Conservation (phyloP, 768 basidiomycete genomes). For the Boletus subparvulus region DNA sequence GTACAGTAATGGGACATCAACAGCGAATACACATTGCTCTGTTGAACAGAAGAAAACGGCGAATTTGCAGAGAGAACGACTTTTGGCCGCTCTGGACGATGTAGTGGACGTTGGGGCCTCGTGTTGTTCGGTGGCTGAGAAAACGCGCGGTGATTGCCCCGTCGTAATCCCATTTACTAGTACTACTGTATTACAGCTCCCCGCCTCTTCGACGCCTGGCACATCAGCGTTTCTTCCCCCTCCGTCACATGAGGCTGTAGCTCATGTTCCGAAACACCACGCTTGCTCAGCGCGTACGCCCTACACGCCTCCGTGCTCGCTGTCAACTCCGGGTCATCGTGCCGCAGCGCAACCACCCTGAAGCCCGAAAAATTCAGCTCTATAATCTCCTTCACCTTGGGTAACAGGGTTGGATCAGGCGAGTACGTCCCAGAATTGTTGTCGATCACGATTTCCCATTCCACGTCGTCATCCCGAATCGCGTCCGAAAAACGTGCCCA, state of each 20-base stretch:
- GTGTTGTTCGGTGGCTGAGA: conserved; percentile 37
- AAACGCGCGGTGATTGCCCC: conserved; percentile 35
- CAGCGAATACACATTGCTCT: conserved; percentile 22
- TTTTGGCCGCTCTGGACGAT: conserved; percentile 8
- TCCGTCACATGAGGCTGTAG: conserved; percentile 59
- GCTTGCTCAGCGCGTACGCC: conserved; percentile 56
- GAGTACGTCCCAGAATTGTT: conserved; percentile 87
- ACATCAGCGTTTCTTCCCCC: conserved; percentile 54
- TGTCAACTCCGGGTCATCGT: conserved; percentile 53
- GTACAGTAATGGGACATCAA: conserved; percentile 28
- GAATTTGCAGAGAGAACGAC: conserved; percentile 4
- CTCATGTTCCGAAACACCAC: conserved; percentile 61
- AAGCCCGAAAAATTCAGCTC: conserved; percentile 76
- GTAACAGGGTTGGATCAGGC: conserved; percentile 63
- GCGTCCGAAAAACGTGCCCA: conserved; percentile 63
- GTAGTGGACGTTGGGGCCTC: conserved; percentile 26
- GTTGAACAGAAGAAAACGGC: conserved; percentile 7
- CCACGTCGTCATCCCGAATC: conserved; percentile 51
- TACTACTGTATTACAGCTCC: background rate
- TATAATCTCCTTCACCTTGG: conserved; percentile 57
- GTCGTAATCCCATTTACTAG: conserved; percentile 22
- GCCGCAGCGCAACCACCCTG: conserved; percentile 51
- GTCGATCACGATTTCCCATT: conserved; percentile 84
- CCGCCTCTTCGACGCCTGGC: conserved; percentile 20
- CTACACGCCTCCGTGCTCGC: conserved; percentile 67